phyloP scores from a whole-genome alignment of 768 basidiomycete genomes.

The Jaapia argillacea region DNA sequence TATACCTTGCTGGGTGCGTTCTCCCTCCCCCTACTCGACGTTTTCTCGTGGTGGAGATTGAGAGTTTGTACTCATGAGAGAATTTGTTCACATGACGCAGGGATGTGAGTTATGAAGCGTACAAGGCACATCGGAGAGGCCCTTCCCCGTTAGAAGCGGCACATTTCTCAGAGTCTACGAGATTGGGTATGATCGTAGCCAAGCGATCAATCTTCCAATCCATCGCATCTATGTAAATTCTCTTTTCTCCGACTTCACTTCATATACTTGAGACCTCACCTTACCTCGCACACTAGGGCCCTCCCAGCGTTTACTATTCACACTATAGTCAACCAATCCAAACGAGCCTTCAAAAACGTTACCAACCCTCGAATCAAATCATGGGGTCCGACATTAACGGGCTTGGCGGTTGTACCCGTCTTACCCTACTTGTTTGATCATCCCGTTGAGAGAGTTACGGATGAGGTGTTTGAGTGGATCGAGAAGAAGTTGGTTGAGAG shows the following conservation, averaged over 20 bases:
- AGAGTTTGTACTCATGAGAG: too few species aligned
- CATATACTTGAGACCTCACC: not conserved
- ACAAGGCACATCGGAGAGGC: constrained; percentile 62
- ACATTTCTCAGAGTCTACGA: constrained; percentile 59
- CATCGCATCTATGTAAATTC: constrained; percentile 66
- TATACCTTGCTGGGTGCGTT: constrained; percentile 60
- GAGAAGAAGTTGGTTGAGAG: constrained; percentile 41
- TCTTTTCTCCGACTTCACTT: constrained; percentile 6
- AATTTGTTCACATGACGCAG: constrained; percentile 18
- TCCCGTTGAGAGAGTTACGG: constrained; percentile 65
- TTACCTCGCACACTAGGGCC: constrained; percentile 36
- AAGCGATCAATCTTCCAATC: constrained; percentile 77
- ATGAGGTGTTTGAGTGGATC: constrained; percentile 62
- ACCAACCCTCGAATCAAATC: constrained; percentile 47
- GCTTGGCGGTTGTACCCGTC: constrained; percentile 61
- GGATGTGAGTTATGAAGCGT: constrained; percentile 75
- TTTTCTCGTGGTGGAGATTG: not conserved
- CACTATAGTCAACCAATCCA: constrained; percentile 66
- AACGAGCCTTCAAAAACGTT: constrained; percentile 51
- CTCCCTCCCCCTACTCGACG: not conserved
- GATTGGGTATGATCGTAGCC: constrained; percentile 59
- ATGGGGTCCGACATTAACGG: constrained; percentile 73
- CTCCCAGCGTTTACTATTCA: constrained; percentile 82
- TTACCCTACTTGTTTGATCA: constrained; percentile 75
- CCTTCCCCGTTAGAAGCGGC: constrained; percentile 59